phyloP scores from a whole-genome alignment of 2,329 filamentous ascomycete species.

The Cladosporium sp. region DNA sequence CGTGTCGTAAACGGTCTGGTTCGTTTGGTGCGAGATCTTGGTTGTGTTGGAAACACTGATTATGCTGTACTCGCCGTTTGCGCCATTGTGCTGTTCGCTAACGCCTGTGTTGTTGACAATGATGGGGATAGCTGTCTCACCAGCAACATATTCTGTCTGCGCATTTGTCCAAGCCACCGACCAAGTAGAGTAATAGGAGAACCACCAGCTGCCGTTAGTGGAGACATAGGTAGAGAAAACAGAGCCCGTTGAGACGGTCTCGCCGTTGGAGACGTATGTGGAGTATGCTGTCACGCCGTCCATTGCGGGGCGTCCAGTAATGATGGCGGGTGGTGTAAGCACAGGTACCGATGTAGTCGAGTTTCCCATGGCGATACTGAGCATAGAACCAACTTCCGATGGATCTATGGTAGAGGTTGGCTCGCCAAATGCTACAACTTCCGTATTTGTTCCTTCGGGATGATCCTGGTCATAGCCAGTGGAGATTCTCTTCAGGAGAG shows the following conservation, averaged over 20 bases:
- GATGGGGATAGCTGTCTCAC: constrained; percentile 18
- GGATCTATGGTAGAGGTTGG: constrained; percentile 17
- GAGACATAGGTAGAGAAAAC: constrained; percentile 26
- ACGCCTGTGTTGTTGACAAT: constrained; percentile 17
- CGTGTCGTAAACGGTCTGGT: constrained; percentile 19
- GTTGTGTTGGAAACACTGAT: constrained; percentile 18
- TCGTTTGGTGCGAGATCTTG: constrained; percentile 9
- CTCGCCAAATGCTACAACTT: constrained; percentile 20
- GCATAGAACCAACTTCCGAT: constrained; percentile 24
- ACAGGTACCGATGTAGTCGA: constrained; percentile 28
- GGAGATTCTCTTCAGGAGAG: constrained; percentile 26
- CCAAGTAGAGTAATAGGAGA: constrained; percentile 26
- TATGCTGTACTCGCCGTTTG: constrained; percentile 18
- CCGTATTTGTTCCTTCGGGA: constrained; percentile 22
- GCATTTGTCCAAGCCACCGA: constrained; percentile 26
- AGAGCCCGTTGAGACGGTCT: constrained; percentile 28
- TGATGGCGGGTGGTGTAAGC: constrained; percentile 19
- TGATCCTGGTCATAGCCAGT: constrained; percentile 22
- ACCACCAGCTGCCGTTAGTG: constrained; percentile 26
- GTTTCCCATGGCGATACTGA: constrained; percentile 24
- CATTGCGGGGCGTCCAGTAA: constrained; percentile 20
- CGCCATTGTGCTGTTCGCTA: constrained; percentile 11
- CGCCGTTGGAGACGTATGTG: constrained; percentile 27
- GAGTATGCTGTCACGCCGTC: constrained; percentile 22
- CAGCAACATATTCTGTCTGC: constrained; percentile 24